phyloP scores from a whole-genome alignment of 371 early-diverging fungal genomes.

The Mortierella sp. region DNA sequence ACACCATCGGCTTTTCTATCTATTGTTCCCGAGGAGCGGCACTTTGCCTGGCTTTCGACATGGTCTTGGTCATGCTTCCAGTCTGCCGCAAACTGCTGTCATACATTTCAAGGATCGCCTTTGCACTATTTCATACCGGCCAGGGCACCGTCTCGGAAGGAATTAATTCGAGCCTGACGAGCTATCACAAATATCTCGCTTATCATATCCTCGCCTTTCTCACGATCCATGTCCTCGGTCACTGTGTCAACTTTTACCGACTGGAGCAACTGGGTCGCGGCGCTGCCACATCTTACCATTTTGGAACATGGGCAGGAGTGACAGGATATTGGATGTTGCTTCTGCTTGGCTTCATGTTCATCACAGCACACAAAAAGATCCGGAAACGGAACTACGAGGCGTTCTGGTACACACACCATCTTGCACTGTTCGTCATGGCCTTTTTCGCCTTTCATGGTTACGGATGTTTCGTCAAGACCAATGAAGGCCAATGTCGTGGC shows the following conservation, averaged over 20 bases:
- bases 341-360: slow-evolving; percentile 68
- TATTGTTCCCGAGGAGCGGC: slow-evolving; percentile 65
- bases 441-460: slow-evolving; percentile 69
- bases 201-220: slow-evolving; percentile 69
- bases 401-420: slow-evolving; percentile 83
- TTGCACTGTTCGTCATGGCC: slow-evolving; percentile 65
- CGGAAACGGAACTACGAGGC: slow-evolving; percentile 69
- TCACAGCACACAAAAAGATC: slow-evolving; percentile 63
- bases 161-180: slow-evolving; percentile 49
- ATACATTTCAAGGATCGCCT: slow-evolving; percentile 59
- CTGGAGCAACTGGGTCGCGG: slow-evolving; percentile 50
- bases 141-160: slow-evolving; percentile 61
- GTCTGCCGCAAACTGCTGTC: slow-evolving; percentile 85
- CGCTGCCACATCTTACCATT: slow-evolving; percentile 55
- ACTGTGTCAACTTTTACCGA: slow-evolving; percentile 64
- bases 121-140: slow-evolving; percentile 66
- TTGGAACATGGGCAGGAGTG: slow-evolving; percentile 62
- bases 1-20: slow-evolving; percentile 57
- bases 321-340: slow-evolving; percentile 78
- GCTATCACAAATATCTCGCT: slow-evolving; percentile 73
- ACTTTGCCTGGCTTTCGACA: slow-evolving; percentile 61
- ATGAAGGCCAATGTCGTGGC: slow-evolving; percentile 57
- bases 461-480: slow-evolving; percentile 71
- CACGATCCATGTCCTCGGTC: slow-evolving; percentile 67
- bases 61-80: slow-evolving; percentile 78